Evolutionary conservation across 768 basidiomycete genomes (phyloP).

Genomic region (Coprinopsis marcescibilis): DNA sequence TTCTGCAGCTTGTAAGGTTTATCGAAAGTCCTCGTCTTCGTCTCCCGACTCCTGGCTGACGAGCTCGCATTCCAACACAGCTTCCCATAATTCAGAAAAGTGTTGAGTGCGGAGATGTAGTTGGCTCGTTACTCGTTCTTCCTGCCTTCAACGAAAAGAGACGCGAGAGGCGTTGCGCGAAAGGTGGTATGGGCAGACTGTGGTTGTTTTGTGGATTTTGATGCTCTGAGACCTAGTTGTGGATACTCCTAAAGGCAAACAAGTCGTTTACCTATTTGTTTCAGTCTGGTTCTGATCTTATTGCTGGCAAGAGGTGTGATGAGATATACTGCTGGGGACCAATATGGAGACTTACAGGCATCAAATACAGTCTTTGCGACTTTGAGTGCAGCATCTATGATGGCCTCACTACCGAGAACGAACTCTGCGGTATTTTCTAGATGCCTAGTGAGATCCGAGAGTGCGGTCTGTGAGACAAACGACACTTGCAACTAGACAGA

Average conservation of each 20-base stretch:
- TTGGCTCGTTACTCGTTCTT: slow-evolving; percentile 91
- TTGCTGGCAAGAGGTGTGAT: slow-evolving; percentile 46
- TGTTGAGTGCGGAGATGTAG: slow-evolving; percentile 73
- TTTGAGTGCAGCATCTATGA: slow-evolving; percentile 52
- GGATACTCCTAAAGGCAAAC: slow-evolving; percentile 61
- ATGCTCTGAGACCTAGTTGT: slow-evolving; percentile 64
- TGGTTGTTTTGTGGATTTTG: slow-evolving; percentile 36
- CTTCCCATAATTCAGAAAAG: slow-evolving; percentile 64
- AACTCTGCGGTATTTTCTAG: slow-evolving; percentile 52
- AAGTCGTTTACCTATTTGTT: slow-evolving; percentile 59
- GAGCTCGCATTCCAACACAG: slow-evolving; percentile 49
- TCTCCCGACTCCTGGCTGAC: slow-evolving; percentile 15
- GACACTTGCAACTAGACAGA: not conserved
- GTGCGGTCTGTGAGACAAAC: slow-evolving; percentile 22
- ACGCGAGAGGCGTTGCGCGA: slow-evolving; percentile 64
- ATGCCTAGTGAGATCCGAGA: slow-evolving; percentile 46
- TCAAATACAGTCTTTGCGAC: slow-evolving; percentile 78
- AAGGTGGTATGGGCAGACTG: slow-evolving; percentile 30
- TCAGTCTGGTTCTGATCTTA: slow-evolving; percentile 63
- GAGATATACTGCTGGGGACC: slow-evolving; percentile 3
- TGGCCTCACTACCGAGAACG: slow-evolving; percentile 45
- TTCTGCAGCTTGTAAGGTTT: slow-evolving; percentile 83
- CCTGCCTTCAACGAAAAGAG: slow-evolving; percentile 70
- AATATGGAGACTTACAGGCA: slow-evolving; percentile 43
- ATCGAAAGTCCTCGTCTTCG: slow-evolving; percentile 65